Base-by-base conservation (phyloP, 352 stramenopile species). In the Phytophthora syringae region DNA sequence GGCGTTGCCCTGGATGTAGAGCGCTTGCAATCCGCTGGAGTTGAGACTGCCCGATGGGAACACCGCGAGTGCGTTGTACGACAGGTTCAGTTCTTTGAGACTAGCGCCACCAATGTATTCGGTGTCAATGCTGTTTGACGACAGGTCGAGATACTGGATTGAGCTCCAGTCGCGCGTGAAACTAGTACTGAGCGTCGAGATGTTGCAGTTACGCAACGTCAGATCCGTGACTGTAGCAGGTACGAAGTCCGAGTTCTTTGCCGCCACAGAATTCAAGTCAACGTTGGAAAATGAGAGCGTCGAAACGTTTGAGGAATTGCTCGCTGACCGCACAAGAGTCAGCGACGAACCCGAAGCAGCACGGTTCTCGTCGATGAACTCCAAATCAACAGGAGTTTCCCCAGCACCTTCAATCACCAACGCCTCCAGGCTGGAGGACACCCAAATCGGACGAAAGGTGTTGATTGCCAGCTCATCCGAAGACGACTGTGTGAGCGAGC, bases 191-290 rank as follows among this genome's bases (percentile, higher is more conserved):
- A 84, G 60, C 36, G 44, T 65, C 20, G 61, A 76, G 20, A 89
- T 74, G 55, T 83, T 87, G 67, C 76, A 87, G 43, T 79, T 76
- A 20, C 56, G 71, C 54, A 89, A 43, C 5, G 71, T 82, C 53
- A 80, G 45, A 24, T 60, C 72, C 27, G 67, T 82, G 39, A 74
- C 60, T 15, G 67, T 67, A n/a, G 40, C 49, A 20, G 74, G 74
- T 9, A 82, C 49, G 25, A 82, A 82, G n/a, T 55, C 36, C 5
- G 64, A 72, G 25, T 64, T 64, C 1, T 53, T 60, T 22, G 48
- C 44, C 10, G 71, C 49, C 5, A 80, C 49, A 2, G 54, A 58
- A 53, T 70, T 59, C 20, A 82, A 6, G 39, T 82, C 57, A 4
- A 82, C 37, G 37, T 77, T 82, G 32, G 55, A 70, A 11, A 82